A percentile compares a stretch with the other conserved stretches of the same genome.
Evolutionary conservation across 2,329 filamentous ascomycete species (phyloP).

Genomic region (Grosmannia huntii): DNA sequence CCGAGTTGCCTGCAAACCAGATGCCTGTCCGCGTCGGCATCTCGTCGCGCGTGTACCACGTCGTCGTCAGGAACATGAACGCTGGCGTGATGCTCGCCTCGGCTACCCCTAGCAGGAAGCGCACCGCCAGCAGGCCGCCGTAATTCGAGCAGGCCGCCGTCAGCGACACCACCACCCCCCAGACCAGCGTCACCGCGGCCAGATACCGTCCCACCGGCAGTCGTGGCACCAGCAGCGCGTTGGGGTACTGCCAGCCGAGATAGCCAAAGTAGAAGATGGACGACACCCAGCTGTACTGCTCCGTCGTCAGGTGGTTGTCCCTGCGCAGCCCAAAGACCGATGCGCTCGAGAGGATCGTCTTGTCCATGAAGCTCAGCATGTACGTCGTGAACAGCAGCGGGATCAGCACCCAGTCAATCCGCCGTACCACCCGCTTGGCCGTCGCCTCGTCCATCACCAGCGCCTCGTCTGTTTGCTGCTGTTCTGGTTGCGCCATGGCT

Average conservation of each 20-base stretch:
- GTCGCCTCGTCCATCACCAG: slow-evolving; percentile 9
- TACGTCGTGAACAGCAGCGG: slow-evolving; percentile 45
- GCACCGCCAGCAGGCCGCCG: slow-evolving; percentile 33
- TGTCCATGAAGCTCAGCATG: slow-evolving; percentile 50
- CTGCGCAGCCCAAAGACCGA: slow-evolving; percentile 12
- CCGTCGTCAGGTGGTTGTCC: slow-evolving; percentile 27
- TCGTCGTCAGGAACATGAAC: slow-evolving; percentile 39
- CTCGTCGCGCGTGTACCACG: slow-evolving; percentile 44
- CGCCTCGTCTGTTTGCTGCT: too few species aligned
- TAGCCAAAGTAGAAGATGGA: slow-evolving; percentile 33
- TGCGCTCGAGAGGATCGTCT: slow-evolving; percentile 39
- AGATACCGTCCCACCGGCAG: slow-evolving; percentile 10
- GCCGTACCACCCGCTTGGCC: slow-evolving; percentile 29
- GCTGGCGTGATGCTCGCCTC: slow-evolving; percentile 42
- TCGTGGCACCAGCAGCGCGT: slow-evolving; percentile 6
- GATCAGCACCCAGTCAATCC: slow-evolving; percentile 42
- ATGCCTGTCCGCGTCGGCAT: slow-evolving; percentile 40
- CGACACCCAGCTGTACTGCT: slow-evolving; percentile 33
- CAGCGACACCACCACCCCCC: slow-evolving; percentile 6
- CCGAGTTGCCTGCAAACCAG: slow-evolving; percentile 41
- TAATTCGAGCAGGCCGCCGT: slow-evolving; percentile 9
- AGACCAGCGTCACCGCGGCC: slow-evolving; percentile 9
- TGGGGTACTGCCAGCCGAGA: slow-evolving; percentile 24
- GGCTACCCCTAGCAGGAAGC: slow-evolving; percentile 40
- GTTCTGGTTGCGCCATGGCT: too few species aligned